Conservation (phyloP, 2,329 filamentous ascomycete genomes). For the Exserohilum rostratum region DNA sequence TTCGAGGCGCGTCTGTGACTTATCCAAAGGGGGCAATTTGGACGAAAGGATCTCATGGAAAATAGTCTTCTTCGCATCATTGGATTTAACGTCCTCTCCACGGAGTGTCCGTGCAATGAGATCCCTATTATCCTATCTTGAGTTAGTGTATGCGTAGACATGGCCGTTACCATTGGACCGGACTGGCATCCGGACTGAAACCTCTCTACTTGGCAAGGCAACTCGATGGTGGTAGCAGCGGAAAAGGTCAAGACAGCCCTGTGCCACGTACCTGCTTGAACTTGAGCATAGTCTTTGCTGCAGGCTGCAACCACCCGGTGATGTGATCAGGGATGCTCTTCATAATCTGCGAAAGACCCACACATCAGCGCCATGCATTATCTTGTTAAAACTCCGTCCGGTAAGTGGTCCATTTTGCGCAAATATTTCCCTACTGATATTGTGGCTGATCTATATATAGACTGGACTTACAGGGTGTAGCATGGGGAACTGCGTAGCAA, state of each 20-base stretch:
- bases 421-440: not conserved
- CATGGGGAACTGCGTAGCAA: slow-evolving; percentile 42
- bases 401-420: not conserved
- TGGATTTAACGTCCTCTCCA: slow-evolving; percentile 38
- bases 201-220: too few species aligned
- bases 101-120: slow-evolving; percentile 35
- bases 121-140: slow-evolving; percentile 5
- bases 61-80: slow-evolving; percentile 42
- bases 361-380: not conserved
- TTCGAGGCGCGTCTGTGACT: slow-evolving; percentile 45
- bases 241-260: not conserved
- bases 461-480: slow-evolving; percentile 38
- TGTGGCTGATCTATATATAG: not conserved
- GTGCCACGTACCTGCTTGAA: slow-evolving; percentile 36
- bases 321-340: slow-evolving; percentile 40
- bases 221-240: not conserved
- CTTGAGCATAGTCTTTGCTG: slow-evolving; percentile 37
- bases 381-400: not conserved
- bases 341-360: slow-evolving; percentile 35
- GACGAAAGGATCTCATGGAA: slow-evolving; percentile 43
- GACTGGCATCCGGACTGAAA: not conserved
- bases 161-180: not conserved
- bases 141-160: not conserved
- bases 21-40: slow-evolving; percentile 43
- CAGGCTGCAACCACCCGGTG: slow-evolving; percentile 40